Conservation (phyloP, 176 grass and related monocot genomes). For the Eremochloa ophiuroides region DNA sequence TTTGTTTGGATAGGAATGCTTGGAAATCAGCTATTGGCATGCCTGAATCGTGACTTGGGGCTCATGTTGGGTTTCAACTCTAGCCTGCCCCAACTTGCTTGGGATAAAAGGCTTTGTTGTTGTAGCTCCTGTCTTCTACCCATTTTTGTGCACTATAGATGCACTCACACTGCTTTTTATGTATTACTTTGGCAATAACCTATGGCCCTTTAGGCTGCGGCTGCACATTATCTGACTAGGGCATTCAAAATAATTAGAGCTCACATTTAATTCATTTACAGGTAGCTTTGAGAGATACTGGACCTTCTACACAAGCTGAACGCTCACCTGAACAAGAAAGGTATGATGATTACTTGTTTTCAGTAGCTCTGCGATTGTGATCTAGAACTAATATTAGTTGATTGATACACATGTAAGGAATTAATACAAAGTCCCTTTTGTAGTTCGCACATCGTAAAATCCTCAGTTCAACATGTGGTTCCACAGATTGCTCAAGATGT, state of each 20-base stretch:
- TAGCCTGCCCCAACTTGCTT: too few species aligned
- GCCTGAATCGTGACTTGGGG: too few species aligned
- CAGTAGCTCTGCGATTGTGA: slow-evolving; percentile 1
- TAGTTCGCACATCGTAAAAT: slow-evolving; percentile 33
- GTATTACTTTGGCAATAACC: slow-evolving; percentile 1
- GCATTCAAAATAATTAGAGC: neutral
- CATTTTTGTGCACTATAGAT: neutral
- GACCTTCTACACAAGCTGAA: slow-evolving; percentile 8
- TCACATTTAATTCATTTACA: slow-evolving; percentile 25
- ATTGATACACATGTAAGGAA: neutral
- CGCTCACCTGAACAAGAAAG: slow-evolving; percentile 25
- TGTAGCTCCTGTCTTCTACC: neutral
- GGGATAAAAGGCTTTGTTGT: too few species aligned
- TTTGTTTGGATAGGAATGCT: too few species aligned
- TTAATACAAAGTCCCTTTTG: slow-evolving; percentile 32
- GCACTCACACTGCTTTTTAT: neutral
- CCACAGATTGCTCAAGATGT: slow-evolving; percentile 24
- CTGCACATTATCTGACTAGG: neutral
- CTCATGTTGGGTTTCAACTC: too few species aligned
- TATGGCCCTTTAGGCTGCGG: neutral
- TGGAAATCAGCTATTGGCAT: too few species aligned
- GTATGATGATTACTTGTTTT: slow-evolving; percentile 16
- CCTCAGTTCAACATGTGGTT: slow-evolving; percentile 25
- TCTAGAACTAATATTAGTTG: neutral
- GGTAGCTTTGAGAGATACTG: slow-evolving; percentile 23